Conservation (phyloP, 345 rosid genomes). For the Acer saccharum region DNA sequence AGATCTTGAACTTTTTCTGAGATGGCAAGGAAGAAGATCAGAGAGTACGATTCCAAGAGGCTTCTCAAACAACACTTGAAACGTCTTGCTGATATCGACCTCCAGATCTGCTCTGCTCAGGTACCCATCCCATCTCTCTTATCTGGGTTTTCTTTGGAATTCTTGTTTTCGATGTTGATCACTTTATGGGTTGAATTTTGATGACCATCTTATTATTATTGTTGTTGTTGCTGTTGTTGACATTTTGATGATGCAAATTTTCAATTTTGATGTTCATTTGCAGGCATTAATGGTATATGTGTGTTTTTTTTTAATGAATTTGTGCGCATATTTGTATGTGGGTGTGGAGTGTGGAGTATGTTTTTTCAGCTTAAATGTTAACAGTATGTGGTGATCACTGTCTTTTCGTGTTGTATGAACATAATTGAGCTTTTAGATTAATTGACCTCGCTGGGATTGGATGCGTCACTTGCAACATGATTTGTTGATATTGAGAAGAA, state of each 20-base stretch:
- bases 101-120: slow-evolving; percentile 80
- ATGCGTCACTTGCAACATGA: not conserved
- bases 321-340: not conserved
- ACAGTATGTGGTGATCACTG: not conserved
- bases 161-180: slow-evolving; percentile 2
- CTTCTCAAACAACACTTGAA: slow-evolving; percentile 76
- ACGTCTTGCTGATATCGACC: slow-evolving; percentile 59
- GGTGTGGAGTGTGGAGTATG: not conserved
- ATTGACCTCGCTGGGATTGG: not conserved
- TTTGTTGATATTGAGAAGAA: not conserved
- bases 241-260: not conserved
- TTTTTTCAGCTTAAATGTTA: not conserved
- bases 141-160: not conserved
- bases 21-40: slow-evolving; percentile 93
- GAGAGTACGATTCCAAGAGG: slow-evolving; percentile 85
- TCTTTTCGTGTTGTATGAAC: not conserved
- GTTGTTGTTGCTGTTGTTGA: not conserved
- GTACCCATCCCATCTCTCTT: slow-evolving; percentile 23
- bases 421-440: not conserved
- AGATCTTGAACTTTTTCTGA: slow-evolving; percentile 15
- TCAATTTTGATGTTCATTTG: not conserved
- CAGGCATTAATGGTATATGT: not conserved
- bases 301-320: too few species aligned
- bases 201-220: not conserved
- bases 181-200: not conserved